These are phyloP conservation scores for Tricholoma flavovirens DNA, from an alignment of 768 basidiomycete genomes.

Conservation along the genomic window DNA sequence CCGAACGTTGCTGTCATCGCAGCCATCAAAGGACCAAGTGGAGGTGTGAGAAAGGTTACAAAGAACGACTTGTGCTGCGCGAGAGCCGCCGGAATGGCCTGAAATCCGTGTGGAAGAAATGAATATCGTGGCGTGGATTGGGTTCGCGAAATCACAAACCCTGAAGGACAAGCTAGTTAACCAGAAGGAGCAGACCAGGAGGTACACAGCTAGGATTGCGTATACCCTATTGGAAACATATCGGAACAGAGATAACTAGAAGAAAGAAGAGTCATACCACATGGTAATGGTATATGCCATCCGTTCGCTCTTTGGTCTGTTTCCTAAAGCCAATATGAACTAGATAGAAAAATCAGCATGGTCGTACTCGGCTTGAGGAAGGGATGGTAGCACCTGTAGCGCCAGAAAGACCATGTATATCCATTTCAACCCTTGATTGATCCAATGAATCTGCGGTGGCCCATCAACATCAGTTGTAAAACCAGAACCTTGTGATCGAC, in stretches of 20 bases:
- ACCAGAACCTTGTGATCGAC: constrained; percentile 21
- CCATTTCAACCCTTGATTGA: constrained; percentile 81
- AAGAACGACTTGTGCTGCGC: constrained; percentile 53
- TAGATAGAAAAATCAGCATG: constrained; percentile 24
- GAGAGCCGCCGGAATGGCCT: constrained; percentile 47
- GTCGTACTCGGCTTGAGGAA: no score
- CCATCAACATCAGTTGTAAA: background rate
- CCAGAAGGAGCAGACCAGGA: constrained; percentile 82
- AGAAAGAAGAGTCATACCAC: constrained; percentile 41
- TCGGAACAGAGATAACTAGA: background rate
- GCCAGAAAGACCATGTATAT: constrained; percentile 84
- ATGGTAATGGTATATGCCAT: constrained; percentile 68
- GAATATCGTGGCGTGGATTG: background rate
- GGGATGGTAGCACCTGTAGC: constrained; percentile 25
- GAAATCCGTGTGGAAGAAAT: background rate
- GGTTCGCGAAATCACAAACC: constrained; percentile 32
- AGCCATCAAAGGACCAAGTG: constrained; percentile 76
- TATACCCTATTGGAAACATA: constrained; percentile 53
- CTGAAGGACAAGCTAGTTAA: constrained; percentile 75
- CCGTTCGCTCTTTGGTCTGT: constrained; percentile 85
- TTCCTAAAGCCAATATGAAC: constrained; percentile 58
- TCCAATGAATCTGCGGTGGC: constrained; percentile 72
- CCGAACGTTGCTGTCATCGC: constrained; percentile 88
- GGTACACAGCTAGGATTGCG: constrained; percentile 78
- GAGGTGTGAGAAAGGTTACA: constrained; percentile 62